Evolutionary conservation across 176 grass and related monocot species (phyloP).

Genomic region (Bolboschoenus planiculmis): DNA sequence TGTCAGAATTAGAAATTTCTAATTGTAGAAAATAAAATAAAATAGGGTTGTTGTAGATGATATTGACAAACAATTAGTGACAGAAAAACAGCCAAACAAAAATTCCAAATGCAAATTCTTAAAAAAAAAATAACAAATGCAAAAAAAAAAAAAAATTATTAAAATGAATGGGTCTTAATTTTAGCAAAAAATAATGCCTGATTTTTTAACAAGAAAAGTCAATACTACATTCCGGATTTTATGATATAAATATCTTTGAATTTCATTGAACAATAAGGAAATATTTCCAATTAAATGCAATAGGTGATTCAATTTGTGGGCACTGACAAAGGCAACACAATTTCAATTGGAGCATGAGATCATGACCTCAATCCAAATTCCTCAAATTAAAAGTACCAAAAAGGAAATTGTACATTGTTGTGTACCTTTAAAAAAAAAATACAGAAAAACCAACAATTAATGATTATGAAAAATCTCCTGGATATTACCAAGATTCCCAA

Average conservation of each 20-base stretch:
- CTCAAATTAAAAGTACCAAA: background rate
- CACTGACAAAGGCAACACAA: background rate
- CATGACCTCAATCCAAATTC: background rate
- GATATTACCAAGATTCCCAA: background rate
- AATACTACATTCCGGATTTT: background rate
- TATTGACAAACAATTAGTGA: background rate
- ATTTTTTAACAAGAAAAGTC: background rate
- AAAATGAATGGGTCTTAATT: background rate
- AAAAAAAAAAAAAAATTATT: background rate
- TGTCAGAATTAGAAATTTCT: background rate
- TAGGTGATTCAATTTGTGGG: background rate
- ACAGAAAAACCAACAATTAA: background rate
- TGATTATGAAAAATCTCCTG: background rate
- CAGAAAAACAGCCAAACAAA: background rate
- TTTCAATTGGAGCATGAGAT: background rate
- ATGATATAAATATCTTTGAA: background rate
- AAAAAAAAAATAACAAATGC: background rate
- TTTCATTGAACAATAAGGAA: background rate
- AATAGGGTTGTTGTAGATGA: background rate
- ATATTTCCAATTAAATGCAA: background rate
- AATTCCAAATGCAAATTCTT: background rate
- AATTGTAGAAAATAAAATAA: background rate
- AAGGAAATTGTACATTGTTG: background rate
- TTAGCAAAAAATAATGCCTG: background rate
- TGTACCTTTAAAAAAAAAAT: slow-evolving; percentile 2